phyloP scores from a whole-genome alignment of 1,284 basidiomycete species.

The Gomphus bonarii region DNA sequence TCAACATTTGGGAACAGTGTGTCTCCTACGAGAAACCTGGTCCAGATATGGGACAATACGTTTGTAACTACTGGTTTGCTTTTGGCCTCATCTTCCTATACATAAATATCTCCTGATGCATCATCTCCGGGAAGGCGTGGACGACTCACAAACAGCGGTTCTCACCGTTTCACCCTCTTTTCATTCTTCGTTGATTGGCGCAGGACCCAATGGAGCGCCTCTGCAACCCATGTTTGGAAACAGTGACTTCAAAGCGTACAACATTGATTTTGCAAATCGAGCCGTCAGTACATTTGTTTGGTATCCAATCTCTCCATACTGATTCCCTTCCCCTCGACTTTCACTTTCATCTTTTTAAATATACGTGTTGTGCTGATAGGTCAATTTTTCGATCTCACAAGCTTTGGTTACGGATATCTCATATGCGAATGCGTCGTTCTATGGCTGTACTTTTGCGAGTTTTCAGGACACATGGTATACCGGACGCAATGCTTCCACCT shows the following conservation, averaged over 20 bases:
- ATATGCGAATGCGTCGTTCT: constrained; percentile 57
- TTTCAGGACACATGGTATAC: constrained; percentile 63
- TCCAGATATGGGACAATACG: constrained; percentile 40
- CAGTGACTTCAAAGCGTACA: constrained; percentile 52
- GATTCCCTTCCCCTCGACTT: neutral
- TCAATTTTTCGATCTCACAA: constrained; percentile 46
- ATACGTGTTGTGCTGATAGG: constrained; percentile 26
- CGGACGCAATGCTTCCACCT: constrained; percentile 48
- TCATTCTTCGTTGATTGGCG: constrained; percentile 41
- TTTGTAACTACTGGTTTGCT: constrained; percentile 22
- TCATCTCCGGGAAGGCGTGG: constrained; percentile 22
- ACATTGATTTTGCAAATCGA: constrained; percentile 57
- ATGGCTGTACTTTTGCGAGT: constrained; percentile 51
- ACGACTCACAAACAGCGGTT: constrained; percentile 45
- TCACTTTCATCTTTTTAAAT: too few species aligned
- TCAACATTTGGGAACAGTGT: constrained; percentile 20
- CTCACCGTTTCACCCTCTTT: constrained; percentile 40
- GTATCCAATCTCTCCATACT: neutral
- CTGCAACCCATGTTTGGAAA: constrained; percentile 46
- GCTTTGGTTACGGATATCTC: constrained; percentile 50
- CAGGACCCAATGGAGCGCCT: constrained; percentile 45
- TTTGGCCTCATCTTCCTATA: neutral
- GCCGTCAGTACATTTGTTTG: constrained; percentile 31
- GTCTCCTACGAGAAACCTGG: constrained; percentile 35
- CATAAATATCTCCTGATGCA: neutral